phyloP scores from a whole-genome alignment of 495 filamentous ascomycete genomes.

The Terfezia claveryi region DNA sequence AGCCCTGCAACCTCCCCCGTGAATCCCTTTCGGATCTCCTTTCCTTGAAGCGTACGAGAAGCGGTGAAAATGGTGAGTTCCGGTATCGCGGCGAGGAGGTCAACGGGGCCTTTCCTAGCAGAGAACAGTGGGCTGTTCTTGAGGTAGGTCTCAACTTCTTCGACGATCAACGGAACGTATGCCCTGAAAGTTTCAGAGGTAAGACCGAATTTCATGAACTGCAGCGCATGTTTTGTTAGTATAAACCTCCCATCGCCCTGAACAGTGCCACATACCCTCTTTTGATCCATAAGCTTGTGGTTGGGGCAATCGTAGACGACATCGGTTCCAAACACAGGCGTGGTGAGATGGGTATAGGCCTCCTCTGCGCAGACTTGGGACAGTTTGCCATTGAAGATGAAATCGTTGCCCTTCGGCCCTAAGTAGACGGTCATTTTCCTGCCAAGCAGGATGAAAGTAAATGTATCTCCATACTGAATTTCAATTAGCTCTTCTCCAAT shows the following conservation, averaged over 20 bases:
- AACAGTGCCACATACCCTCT: constrained; percentile 28
- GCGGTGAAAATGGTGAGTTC: constrained; percentile 77
- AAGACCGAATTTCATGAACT: constrained; percentile 76
- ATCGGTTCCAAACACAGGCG: constrained; percentile 66
- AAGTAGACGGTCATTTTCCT: constrained; percentile 56
- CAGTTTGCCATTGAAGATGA: constrained; percentile 68
- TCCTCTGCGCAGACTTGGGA: constrained; percentile 66
- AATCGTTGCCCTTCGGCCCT: constrained; percentile 61
- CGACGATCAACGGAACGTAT: constrained; percentile 57
- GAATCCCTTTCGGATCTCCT: constrained; percentile 55
- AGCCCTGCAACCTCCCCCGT: constrained; percentile 50
- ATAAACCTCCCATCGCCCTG: too few relatives aligned
- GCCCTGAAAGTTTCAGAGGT: constrained; percentile 52
- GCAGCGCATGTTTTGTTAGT: background rate
- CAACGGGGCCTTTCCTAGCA: constrained; percentile 37
- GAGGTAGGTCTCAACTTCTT: constrained; percentile 50
- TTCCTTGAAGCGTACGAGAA: constrained; percentile 56
- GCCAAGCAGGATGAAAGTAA: constrained; percentile 58
- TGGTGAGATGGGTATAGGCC: constrained; percentile 59
- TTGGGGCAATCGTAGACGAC: constrained; percentile 81
- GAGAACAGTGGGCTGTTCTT: constrained; percentile 44
- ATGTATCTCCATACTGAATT: constrained; percentile 50
- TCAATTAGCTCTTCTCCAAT: background rate
- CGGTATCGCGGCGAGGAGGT: constrained; percentile 48
- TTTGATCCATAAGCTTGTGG: constrained; percentile 66